Evolutionary conservation across 495 filamentous ascomycete genomes (phyloP).

Genomic region (Podospora pseudocomata): DNA sequence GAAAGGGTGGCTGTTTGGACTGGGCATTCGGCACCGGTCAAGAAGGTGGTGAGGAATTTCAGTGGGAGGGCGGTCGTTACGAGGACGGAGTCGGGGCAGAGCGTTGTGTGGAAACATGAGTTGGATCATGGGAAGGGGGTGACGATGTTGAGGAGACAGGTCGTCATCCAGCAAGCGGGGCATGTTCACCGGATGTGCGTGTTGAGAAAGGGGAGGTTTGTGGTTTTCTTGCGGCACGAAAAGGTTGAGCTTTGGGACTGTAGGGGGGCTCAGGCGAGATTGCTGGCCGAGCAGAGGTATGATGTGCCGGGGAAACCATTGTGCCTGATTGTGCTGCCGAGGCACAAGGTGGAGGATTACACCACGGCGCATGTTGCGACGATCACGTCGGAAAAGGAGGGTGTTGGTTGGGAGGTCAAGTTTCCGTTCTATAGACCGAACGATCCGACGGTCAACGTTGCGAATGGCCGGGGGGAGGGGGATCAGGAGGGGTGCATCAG

Average conservation of each 20-base stretch:
- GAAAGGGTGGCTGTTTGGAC: constrained; percentile 64
- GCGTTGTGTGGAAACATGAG: constrained; percentile 76
- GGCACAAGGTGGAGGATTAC: constrained; percentile 50
- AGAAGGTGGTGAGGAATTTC: constrained; percentile 80
- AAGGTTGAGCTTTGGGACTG: constrained; percentile 80
- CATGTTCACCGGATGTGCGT: constrained; percentile 83
- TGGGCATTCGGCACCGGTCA: constrained; percentile 75
- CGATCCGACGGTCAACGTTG: constrained; percentile 14
- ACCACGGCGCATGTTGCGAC: constrained; percentile 69
- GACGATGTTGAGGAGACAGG: constrained; percentile 61
- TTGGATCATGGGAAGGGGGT: constrained; percentile 32
- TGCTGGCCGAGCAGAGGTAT: constrained; percentile 59
- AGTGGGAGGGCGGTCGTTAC: constrained; percentile 78
- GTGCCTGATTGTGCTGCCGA: constrained; percentile 75
- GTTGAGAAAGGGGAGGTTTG: constrained; percentile 67
- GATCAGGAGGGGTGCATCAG: constrained; percentile 45
- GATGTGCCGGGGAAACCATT: constrained; percentile 66
- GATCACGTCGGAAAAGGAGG: constrained; percentile 75
- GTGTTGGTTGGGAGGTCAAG: constrained; percentile 79
- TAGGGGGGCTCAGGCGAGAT: constrained; percentile 50
- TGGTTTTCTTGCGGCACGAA: constrained; percentile 77
- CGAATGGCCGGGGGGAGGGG: constrained; percentile 22
- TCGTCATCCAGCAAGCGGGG: constrained; percentile 61
- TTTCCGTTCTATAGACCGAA: constrained; percentile 43
- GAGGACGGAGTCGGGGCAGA: constrained; percentile 72